These are phyloP conservation scores for Russula vinacea DNA, from an alignment of 768 basidiomycete genomes.

Conservation along the genomic window DNA sequence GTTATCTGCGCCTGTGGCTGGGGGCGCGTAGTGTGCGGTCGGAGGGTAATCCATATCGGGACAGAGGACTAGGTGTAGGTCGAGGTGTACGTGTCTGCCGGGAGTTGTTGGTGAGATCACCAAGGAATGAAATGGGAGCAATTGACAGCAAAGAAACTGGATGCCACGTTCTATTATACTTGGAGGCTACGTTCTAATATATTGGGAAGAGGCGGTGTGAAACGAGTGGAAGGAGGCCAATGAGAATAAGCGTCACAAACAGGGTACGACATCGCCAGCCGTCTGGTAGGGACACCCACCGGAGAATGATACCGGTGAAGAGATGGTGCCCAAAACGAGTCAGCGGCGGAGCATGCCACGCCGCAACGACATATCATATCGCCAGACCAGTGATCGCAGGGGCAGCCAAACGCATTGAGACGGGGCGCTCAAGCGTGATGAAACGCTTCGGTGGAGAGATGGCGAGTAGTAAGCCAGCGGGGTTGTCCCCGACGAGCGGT, in stretches of 20 bases:
- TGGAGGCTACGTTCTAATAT: no score
- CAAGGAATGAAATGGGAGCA: neutral
- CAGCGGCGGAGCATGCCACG: neutral
- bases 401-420: neutral
- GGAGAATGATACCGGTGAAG: conserved; percentile 16
- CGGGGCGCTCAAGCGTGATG: conserved; percentile 16
- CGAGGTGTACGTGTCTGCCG: neutral
- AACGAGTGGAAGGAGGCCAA: neutral
- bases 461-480: neutral
- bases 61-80: neutral
- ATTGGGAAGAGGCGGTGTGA: conserved; percentile 7
- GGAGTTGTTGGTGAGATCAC: neutral
- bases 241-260: neutral
- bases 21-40: conserved; percentile 3
- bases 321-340: conserved; percentile 12
- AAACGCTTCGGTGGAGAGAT: conserved; percentile 17
- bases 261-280: conserved; percentile 1
- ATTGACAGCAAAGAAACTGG: neutral
- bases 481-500: no score
- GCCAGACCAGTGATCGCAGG: conserved; percentile 10
- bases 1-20: conserved; percentile 18
- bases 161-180: conserved; percentile 8
- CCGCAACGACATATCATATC: conserved; percentile 18
- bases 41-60: conserved; percentile 3
- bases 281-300: neutral